phyloP scores from a whole-genome alignment of 208 protist species.

The Entamoeba moshkovskii region DNA sequence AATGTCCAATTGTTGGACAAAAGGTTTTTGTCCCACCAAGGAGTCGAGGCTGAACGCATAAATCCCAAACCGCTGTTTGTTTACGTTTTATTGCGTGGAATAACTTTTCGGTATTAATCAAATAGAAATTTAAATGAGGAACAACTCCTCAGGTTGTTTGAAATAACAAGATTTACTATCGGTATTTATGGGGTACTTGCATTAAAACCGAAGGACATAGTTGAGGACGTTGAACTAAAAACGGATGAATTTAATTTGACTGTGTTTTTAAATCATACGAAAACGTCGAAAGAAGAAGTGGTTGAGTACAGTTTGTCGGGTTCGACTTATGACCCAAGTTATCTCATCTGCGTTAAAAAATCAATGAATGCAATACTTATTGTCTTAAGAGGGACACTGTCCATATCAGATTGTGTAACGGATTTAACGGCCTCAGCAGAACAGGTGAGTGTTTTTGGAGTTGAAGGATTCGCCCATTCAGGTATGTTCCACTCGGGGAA shows the following conservation, averaged over 20 bases:
- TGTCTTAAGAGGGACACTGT: neutral
- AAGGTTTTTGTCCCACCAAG: neutral
- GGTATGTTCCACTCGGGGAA: neutral
- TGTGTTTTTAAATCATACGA: neutral
- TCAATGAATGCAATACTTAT: neutral
- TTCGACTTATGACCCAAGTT: neutral
- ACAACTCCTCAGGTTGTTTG: neutral
- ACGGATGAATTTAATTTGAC: neutral
- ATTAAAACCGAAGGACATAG: neutral
- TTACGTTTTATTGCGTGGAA: too few relatives aligned
- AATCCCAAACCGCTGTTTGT: neutral
- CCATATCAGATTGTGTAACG: neutral
- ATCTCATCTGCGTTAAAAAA: neutral
- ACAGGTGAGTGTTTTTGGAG: neutral
- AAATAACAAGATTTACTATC: neutral
- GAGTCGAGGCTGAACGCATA: neutral
- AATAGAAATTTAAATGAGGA: neutral
- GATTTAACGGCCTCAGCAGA: neutral
- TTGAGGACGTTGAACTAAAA: neutral
- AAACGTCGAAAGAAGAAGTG: neutral
- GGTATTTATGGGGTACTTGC: neutral
- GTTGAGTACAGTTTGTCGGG: neutral
- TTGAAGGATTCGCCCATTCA: neutral
- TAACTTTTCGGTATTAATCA: too few relatives aligned
- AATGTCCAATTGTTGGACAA: neutral